Evolutionary conservation across 768 basidiomycete genomes (phyloP).

Genomic region (Mycena polygramma): DNA sequence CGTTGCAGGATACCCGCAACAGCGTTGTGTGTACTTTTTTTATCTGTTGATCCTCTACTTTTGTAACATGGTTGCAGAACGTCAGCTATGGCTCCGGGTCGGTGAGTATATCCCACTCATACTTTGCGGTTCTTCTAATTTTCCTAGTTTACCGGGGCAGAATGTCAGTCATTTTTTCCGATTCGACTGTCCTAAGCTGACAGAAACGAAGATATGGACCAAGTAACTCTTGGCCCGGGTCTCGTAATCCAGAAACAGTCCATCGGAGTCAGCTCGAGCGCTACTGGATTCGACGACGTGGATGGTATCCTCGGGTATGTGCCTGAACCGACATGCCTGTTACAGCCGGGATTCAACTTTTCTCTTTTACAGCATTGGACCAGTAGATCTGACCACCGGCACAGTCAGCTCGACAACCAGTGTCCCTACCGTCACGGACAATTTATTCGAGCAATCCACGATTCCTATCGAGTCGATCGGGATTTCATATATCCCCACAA

Average conservation of each 20-base stretch:
- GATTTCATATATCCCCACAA: constrained; percentile 67
- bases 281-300: constrained; percentile 58
- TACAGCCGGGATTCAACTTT: neutral
- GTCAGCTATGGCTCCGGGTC: constrained; percentile 68
- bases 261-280: constrained; percentile 60
- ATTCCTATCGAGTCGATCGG: constrained; percentile 62
- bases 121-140: neutral
- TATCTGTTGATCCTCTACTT: neutral
- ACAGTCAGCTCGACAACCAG: constrained; percentile 55
- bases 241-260: constrained; percentile 62
- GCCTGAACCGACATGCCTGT: neutral
- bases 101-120: constrained; percentile 1
- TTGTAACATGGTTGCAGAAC: constrained; percentile 47
- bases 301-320: constrained; percentile 65
- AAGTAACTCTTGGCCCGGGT: constrained; percentile 55
- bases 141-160: constrained; percentile 59
- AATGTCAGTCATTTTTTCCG: constrained; percentile 53
- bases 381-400: constrained; percentile 60
- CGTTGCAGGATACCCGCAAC: constrained; percentile 42
- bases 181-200: neutral
- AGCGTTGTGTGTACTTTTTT: constrained; percentile 46
- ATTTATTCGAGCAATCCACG: constrained; percentile 60
- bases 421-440: constrained; percentile 72
- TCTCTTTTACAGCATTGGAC: constrained; percentile 56
- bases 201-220: constrained; percentile 56